phyloP scores from a whole-genome alignment of 176 grass and related monocot species.

The Musa acuminata region DNA sequence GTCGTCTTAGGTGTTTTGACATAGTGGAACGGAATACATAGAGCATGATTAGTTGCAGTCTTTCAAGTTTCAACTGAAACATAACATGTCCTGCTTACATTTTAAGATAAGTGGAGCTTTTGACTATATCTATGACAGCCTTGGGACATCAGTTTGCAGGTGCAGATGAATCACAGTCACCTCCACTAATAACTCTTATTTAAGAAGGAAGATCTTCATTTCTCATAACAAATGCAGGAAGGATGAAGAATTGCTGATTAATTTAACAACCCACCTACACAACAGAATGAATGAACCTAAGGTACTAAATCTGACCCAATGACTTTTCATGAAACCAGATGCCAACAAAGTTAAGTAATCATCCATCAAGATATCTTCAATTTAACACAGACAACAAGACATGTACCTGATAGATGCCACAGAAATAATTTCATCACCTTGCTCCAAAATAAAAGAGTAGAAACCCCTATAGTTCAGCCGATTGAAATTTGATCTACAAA shows the following conservation, averaged over 20 bases:
- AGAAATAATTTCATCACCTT: slow-evolving; percentile 88
- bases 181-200: too few relatives aligned
- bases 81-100: too few relatives aligned
- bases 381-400: neutral
- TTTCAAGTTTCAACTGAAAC: too few relatives aligned
- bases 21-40: neutral
- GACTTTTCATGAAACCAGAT: neutral
- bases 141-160: too few relatives aligned
- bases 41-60: too few relatives aligned
- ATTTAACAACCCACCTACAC: neutral
- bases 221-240: neutral
- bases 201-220: too few relatives aligned
- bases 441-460: slow-evolving; percentile 85
- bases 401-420: slow-evolving; percentile 70
- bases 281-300: too few relatives aligned
- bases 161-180: too few relatives aligned
- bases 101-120: too few relatives aligned
- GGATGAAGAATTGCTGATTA: neutral
- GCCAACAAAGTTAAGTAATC: too few relatives aligned
- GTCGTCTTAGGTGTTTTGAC: neutral
- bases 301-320: neutral
- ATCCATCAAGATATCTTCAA: neutral
- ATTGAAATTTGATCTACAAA: slow-evolving; percentile 76
- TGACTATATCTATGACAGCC: too few relatives aligned
- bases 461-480: slow-evolving; percentile 81